Percentiles rank a stretch among this genome's conserved stretches.
Evolutionary conservation across 1,139 yeast genomes (phyloP).

Genomic region (Wickerhamomyces sp.): DNA sequence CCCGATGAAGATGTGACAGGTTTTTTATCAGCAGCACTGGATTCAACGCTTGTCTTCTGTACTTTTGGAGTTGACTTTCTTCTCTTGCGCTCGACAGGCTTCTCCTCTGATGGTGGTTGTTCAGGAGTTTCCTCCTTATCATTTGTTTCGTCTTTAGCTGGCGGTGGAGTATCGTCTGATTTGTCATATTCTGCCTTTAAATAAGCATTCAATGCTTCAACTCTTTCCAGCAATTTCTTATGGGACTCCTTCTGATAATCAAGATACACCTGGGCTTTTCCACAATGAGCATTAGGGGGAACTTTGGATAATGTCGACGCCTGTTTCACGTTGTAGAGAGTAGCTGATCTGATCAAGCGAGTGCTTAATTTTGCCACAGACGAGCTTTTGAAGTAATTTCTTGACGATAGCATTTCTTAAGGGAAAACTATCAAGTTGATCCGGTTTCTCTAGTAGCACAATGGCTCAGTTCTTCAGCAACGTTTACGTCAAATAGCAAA

Average conservation of each 20-base stretch:
- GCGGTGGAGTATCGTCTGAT: constrained; percentile 3
- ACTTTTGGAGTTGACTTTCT: constrained; percentile 7
- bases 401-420: constrained; percentile 7
- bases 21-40: constrained; percentile 3
- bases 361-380: constrained; percentile 2
- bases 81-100: constrained; percentile 15
- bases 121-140: constrained; percentile 7
- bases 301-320: neutral
- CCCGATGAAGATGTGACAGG: constrained; percentile 13
- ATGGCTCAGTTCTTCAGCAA: neutral
- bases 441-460: neutral
- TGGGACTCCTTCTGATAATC: no score
- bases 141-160: constrained; percentile 1
- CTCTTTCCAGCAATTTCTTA: no score
- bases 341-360: neutral
- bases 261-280: no score
- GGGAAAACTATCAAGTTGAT: neutral
- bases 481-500: no score
- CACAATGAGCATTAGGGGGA: no score
- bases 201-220: no score
- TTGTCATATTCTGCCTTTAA: constrained; percentile 12
- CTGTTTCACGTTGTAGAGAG: neutral
- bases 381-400: constrained; percentile 1
- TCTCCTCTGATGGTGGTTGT: constrained; percentile 7
- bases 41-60: constrained; percentile 6